Evolutionary conservation across 176 grass and related monocot species (phyloP).

Genomic region (Dendrocalamus sinicus): DNA sequence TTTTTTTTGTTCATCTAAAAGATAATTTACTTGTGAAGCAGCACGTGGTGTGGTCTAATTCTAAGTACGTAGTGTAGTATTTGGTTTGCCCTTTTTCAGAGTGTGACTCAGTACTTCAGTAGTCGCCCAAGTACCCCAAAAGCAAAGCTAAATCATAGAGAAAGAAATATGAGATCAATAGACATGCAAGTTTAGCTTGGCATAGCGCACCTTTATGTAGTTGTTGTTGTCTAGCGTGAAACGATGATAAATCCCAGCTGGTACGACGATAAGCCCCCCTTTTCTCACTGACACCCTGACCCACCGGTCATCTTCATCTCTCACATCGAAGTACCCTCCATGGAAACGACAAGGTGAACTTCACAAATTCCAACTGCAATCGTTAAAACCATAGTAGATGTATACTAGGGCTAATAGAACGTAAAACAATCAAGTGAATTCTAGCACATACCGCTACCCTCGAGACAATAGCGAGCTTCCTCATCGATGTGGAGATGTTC

Average conservation of each 20-base stretch:
- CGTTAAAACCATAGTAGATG: neutral
- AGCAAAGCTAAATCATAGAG: too few species aligned
- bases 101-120: neutral
- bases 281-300: slow-evolving; percentile 14
- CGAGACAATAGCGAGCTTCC: slow-evolving; percentile 80
- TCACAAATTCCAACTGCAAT: neutral
- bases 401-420: neutral
- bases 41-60: neutral
- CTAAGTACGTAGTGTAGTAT: neutral
- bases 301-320: slow-evolving; percentile 40
- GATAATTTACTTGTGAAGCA: neutral
- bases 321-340: slow-evolving; percentile 48
- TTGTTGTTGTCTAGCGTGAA: slow-evolving; percentile 24
- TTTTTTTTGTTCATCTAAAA: too few species aligned
- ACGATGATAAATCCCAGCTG: slow-evolving; percentile 39
- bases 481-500: slow-evolving; percentile 80
- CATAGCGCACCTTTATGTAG: slow-evolving; percentile 37
- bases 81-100: neutral
- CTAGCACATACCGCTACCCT: slow-evolving; percentile 59
- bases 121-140: too few species aligned
- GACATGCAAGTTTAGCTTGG: neutral
- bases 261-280: slow-evolving; percentile 30
- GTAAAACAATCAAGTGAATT: neutral
- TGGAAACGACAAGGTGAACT: neutral
- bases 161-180: too few species aligned